phyloP scores from a whole-genome alignment of 1,284 basidiomycete genomes.

The Prillingera fragicola region DNA sequence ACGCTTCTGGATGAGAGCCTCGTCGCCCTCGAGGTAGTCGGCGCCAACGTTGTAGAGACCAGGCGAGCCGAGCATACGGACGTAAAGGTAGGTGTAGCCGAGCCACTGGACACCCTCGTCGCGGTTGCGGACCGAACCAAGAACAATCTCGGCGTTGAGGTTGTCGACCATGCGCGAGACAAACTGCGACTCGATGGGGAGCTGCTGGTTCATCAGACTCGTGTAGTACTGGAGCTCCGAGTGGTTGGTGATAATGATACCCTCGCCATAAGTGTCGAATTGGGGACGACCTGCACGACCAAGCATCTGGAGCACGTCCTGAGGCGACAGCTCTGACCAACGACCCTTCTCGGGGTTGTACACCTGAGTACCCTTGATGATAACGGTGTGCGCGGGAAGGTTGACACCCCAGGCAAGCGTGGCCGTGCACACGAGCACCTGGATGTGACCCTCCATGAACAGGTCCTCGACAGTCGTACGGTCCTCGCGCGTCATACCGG shows the following conservation, averaged over 20 bases:
- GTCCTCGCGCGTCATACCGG: constrained; percentile 96
- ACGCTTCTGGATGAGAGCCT: constrained; percentile 78
- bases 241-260: constrained; percentile 98
- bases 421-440: constrained; percentile 94
- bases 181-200: constrained; percentile 95
- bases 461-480: constrained; percentile 90
- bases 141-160: constrained; percentile 93
- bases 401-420: constrained; percentile 99
- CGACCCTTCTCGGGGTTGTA: constrained; percentile 98
- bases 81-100: constrained; percentile 90
- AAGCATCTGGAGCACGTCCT: constrained; percentile 98
- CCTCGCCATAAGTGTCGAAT: constrained; percentile 95
- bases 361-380: constrained; percentile 99
- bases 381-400: constrained; percentile 93
- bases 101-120: constrained; percentile 98
- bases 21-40: constrained; percentile 80
- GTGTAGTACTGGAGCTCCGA: constrained; percentile 95
- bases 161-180: constrained; percentile 91
- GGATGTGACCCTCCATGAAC: constrained; percentile 86
- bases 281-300: constrained; percentile 96
- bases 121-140: constrained; percentile 89
- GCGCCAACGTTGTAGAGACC: constrained; percentile 82
- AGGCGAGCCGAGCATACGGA: constrained; percentile 92
- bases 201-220: constrained; percentile 85
- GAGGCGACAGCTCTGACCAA: constrained; percentile 92